Conservation (phyloP, 305 asterid genomes). For the Rubia tinctorum region DNA sequence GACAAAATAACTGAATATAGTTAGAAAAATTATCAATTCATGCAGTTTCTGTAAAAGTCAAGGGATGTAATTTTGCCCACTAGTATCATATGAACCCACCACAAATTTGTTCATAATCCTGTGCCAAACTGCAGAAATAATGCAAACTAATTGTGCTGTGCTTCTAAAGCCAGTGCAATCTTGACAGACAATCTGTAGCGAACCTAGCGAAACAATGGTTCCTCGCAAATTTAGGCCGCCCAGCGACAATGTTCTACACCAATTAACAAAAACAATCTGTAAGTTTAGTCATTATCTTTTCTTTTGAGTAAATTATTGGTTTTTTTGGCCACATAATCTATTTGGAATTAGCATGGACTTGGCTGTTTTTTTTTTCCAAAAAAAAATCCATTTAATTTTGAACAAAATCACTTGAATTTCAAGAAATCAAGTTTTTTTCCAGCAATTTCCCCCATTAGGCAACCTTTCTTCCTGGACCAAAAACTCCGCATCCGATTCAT, state of each 20-base stretch:
- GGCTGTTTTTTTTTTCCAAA: neutral
- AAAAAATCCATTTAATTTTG: neutral
- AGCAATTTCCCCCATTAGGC: slow-evolving; percentile 42
- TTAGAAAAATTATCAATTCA: too few species aligned
- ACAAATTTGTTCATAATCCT: too few species aligned
- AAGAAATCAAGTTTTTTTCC: slow-evolving; percentile 26
- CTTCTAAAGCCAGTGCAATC: neutral
- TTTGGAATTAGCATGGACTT: neutral
- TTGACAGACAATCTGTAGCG: slow-evolving; percentile 3
- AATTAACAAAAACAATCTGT: neutral
- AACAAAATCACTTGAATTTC: slow-evolving; percentile 24
- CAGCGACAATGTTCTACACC: slow-evolving; percentile 11
- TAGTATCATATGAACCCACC: too few species aligned
- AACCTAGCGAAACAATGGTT: slow-evolving; percentile 24
- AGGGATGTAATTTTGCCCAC: too few species aligned
- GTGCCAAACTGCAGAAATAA: too few species aligned
- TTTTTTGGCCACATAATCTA: slow-evolving; percentile 14
- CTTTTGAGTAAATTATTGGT: slow-evolving; percentile 2
- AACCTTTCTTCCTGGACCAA: slow-evolving; percentile 61
- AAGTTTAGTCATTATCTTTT: neutral
- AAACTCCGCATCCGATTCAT: slow-evolving; percentile 49
- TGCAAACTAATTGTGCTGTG: too few species aligned
- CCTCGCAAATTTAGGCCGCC: slow-evolving; percentile 34
- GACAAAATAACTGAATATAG: too few species aligned
- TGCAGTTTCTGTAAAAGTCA: too few species aligned